A percentile compares a stretch with the other conserved stretches of the same genome.
Evolutionary conservation across 2,329 filamentous ascomycete genomes (phyloP).

Genomic region (Fusarium coicis): DNA sequence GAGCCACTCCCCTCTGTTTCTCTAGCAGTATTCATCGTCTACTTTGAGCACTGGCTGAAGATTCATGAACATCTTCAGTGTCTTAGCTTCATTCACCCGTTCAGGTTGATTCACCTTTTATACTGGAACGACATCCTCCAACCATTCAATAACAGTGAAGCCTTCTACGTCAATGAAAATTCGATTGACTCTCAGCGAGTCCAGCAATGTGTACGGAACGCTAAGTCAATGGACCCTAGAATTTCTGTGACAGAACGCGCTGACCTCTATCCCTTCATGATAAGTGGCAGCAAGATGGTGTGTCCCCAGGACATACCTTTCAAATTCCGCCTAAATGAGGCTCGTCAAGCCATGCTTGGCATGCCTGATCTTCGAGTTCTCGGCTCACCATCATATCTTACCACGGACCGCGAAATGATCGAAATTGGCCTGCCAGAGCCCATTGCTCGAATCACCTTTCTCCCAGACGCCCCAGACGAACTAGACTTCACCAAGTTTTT

Average conservation of each 20-base stretch:
- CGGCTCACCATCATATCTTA: background rate
- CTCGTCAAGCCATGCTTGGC: background rate
- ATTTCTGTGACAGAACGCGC: background rate
- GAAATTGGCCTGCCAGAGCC: background rate
- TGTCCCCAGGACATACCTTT: background rate
- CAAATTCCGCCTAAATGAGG: background rate
- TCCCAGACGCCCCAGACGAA: background rate
- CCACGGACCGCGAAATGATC: background rate
- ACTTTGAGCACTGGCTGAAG: background rate
- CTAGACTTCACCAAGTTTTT: rapidly evolving
- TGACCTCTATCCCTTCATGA: background rate
- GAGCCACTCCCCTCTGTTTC: background rate
- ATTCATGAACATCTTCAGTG: background rate
- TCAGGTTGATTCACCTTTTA: background rate
- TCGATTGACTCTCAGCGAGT: background rate
- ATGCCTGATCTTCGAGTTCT: background rate
- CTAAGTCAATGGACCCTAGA: background rate
- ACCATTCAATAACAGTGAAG: too few relatives aligned
- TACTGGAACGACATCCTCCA: background rate
- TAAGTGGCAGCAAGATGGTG: background rate
- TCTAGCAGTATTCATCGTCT: rapidly evolving
- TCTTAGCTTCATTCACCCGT: background rate
- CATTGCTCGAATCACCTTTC: background rate
- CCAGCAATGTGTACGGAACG: background rate
- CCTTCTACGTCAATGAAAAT: background rate